Conservation (phyloP, 2,329 filamentous ascomycete genomes). For the Pseudopithomyces chartarum region DNA sequence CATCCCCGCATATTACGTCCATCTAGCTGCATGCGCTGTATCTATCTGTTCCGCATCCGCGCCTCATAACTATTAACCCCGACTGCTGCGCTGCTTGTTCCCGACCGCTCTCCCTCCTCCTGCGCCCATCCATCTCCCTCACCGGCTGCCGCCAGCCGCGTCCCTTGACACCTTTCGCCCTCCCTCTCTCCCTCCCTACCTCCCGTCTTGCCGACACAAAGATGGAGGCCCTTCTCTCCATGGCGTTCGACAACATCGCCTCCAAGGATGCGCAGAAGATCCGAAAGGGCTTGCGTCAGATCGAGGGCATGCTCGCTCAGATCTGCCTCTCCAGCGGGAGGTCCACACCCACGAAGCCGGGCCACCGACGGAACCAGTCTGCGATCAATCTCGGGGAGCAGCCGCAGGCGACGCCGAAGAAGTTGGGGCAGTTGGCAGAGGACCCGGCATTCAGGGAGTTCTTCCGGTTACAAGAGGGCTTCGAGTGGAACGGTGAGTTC, state of each 20-base stretch:
- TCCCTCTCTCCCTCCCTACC: neutral
- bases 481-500: conserved; percentile 84
- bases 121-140: conserved; percentile 1
- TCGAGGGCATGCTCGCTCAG: conserved; percentile 90
- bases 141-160: neutral
- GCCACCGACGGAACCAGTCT: conserved; percentile 45
- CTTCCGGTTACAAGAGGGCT: conserved; percentile 94
- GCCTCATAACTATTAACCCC: conserved; percentile 4
- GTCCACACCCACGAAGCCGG: conserved; percentile 36
- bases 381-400: conserved; percentile 42
- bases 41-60: conserved; percentile 21
- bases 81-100: neutral
- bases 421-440: conserved; percentile 70
- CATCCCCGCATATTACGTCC: conserved; percentile 32
- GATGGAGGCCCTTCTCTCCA: conserved; percentile 91
- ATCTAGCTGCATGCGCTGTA: conserved; percentile 35
- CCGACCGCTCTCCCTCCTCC: conserved; percentile 9
- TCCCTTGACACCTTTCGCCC: neutral
- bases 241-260: conserved; percentile 95
- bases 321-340: conserved; percentile 74
- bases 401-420: conserved; percentile 44
- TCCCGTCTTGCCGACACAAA: conserved; percentile 16
- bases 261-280: conserved; percentile 90
- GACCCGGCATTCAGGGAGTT: conserved; percentile 95
- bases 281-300: conserved; percentile 89